Evolutionary conservation across 208 protist genomes (phyloP).

Genomic region (Balamuthia mandrillaris): DNA sequence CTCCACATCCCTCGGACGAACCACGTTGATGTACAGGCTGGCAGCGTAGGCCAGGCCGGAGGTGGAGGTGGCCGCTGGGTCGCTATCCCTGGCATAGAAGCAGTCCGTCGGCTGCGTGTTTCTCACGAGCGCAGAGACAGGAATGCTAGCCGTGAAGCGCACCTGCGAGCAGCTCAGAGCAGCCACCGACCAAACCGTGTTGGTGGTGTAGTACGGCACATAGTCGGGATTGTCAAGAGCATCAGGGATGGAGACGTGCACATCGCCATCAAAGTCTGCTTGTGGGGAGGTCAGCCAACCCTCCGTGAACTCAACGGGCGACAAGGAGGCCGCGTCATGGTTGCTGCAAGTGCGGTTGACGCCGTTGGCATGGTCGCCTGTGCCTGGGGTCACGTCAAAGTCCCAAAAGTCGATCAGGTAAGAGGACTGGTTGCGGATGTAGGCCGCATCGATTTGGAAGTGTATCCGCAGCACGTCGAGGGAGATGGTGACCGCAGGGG

Average conservation of each 20-base stretch:
- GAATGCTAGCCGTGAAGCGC: background rate
- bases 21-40: background rate
- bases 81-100: background rate
- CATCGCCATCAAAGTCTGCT: background rate
- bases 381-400: background rate
- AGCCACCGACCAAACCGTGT: background rate
- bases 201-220: background rate
- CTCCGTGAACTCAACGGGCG: background rate
- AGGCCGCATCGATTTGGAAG: background rate
- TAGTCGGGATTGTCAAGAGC: background rate
- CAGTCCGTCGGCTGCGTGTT: background rate
- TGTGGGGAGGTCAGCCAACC: background rate
- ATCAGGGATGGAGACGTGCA: background rate
- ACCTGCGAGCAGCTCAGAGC: background rate
- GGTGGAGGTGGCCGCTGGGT: background rate
- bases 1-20: background rate
- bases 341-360: background rate
- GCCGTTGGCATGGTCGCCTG: background rate
- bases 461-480: background rate
- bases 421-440: background rate
- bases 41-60: background rate
- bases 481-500: background rate
- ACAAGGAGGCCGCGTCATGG: background rate
- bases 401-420: background rate
- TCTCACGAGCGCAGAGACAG: background rate